Conservation (phyloP, 805 yeast species). For the Candida morakotiae region DNA sequence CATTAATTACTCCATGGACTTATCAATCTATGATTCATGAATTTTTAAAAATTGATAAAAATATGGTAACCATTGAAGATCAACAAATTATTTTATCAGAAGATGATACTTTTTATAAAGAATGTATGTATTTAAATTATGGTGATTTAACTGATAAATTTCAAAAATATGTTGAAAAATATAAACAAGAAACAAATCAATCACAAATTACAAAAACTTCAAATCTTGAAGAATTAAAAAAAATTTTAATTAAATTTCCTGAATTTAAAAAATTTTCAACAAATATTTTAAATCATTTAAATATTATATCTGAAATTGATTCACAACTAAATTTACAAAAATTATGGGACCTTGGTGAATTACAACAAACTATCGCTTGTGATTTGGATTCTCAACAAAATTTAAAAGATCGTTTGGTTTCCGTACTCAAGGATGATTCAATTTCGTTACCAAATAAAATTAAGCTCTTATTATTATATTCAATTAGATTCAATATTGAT, state of each 20-base stretch:
- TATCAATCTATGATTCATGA: slow-evolving; percentile 98
- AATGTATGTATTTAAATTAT: slow-evolving; percentile 84
- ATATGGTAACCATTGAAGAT: slow-evolving; percentile 68
- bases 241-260: slow-evolving; percentile 87
- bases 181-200: slow-evolving; percentile 75
- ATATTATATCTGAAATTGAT: slow-evolving; percentile 83
- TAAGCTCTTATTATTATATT: slow-evolving; percentile 69
- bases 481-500: slow-evolving; percentile 46
- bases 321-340: slow-evolving; percentile 58
- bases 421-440: slow-evolving; percentile 42
- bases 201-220: slow-evolving; percentile 47
- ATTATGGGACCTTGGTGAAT: slow-evolving; percentile 82
- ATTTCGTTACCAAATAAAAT: slow-evolving; percentile 54
- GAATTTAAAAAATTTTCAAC: slow-evolving; percentile 86
- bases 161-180: slow-evolving; percentile 77
- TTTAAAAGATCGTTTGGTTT: slow-evolving; percentile 51
- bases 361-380: slow-evolving; percentile 82
- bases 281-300: slow-evolving; percentile 89
- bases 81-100: slow-evolving; percentile 48
- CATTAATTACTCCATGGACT: slow-evolving; percentile 93
- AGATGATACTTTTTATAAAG: slow-evolving; percentile 72
- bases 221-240: slow-evolving; percentile 85
- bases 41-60: slow-evolving; percentile 74
- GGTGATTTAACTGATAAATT: slow-evolving; percentile 92
- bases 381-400: slow-evolving; percentile 30